Evolutionary conservation across 31 red algal species (phyloP).

Genomic region (Odonthalia washingtoniensis): DNA sequence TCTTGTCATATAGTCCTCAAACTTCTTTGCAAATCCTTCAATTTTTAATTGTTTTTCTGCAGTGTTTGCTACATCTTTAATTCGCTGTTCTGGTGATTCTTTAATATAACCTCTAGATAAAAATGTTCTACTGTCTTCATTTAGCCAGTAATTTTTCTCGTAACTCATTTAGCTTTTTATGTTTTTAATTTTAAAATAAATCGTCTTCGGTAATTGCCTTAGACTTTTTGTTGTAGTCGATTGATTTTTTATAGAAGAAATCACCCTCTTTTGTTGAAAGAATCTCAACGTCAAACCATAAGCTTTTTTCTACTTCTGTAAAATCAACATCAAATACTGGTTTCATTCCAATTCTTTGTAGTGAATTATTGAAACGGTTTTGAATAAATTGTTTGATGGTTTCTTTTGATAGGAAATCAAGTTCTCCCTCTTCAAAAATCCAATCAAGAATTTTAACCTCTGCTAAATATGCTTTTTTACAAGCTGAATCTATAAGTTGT

Average conservation of each 20-base stretch:
- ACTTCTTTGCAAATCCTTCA: conserved; percentile 5
- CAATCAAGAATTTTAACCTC: conserved; percentile 5
- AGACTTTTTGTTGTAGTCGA: conserved; percentile 3
- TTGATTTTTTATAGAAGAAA: background rate
- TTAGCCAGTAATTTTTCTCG: conserved; percentile 17
- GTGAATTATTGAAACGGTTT: conserved; percentile 21
- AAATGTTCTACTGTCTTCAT: conserved; percentile 4
- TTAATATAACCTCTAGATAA: conserved; percentile 1
- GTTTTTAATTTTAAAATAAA: conserved; percentile 15
- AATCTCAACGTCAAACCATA: conserved; percentile 23
- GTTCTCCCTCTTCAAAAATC: conserved; percentile 25
- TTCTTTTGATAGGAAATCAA: conserved; percentile 9
- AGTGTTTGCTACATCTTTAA: conserved; percentile 6
- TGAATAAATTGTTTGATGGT: conserved; percentile 19
- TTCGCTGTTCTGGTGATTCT: conserved; percentile 15
- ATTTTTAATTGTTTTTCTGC: conserved; percentile 13
- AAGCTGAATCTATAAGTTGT: background rate
- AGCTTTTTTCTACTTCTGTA: background rate
- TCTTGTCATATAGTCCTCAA: conserved; percentile 9
- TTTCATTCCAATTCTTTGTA: conserved; percentile 2
- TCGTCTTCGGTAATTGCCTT: conserved; percentile 12
- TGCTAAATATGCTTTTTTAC: conserved; percentile 12
- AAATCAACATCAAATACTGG: conserved; percentile 8
- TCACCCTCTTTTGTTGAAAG: conserved; percentile 15
- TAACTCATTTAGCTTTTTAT: too few relatives aligned